Base-by-base conservation (phyloP, 208 protist species). In the Naegleria lovaniensis region DNA sequence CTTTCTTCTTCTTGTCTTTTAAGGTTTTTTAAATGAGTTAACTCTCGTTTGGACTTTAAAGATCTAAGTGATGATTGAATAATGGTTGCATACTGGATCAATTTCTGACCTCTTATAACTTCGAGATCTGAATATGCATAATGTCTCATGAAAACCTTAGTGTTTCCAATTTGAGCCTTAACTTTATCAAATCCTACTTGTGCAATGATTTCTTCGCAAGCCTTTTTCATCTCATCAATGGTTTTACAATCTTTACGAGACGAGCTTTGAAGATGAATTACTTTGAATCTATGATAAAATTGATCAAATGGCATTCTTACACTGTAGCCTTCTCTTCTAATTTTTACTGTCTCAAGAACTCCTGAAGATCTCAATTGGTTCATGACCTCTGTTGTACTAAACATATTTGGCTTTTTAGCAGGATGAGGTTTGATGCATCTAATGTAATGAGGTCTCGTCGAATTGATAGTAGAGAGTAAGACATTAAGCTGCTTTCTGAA, bases 351-450 rank as follows among this genome's bases (percentile, higher is more conserved):
- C 51, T 94, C 93, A 5, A 95, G 51, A 6, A 95, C 92, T 40
- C 93, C 93, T 76, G 91, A 92, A 13, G 88, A 92, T 75, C 91
- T 92, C 38, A 95, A 76, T 89, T 95, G 94, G 48, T 93, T 92
- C 58, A 93, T 88, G 0, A 93, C 90, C 0, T 91, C 33, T 40
- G 92, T 89, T 40, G 83, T 90, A 58, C 93, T 92, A 83, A 95
- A 95, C 7, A 92, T 76, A n/a, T 87, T 75, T 25, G 90, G 91
- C 76, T 91, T 84, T 90, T 94, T 92, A n/a, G 55, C 87, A 15
- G 90, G 87, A 90, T 95, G 92, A 13, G 94, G 94, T 52, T 92
- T 91, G 76, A 95, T 94, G 85, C 94, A 95, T 59, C 94, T 90
- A 25, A 95, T 93, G 90, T 93, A 95, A 75, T 92, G 89, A 79